Evolutionary conservation across 768 basidiomycete species (phyloP).

Genomic region (Plicaturopsis crispa): DNA sequence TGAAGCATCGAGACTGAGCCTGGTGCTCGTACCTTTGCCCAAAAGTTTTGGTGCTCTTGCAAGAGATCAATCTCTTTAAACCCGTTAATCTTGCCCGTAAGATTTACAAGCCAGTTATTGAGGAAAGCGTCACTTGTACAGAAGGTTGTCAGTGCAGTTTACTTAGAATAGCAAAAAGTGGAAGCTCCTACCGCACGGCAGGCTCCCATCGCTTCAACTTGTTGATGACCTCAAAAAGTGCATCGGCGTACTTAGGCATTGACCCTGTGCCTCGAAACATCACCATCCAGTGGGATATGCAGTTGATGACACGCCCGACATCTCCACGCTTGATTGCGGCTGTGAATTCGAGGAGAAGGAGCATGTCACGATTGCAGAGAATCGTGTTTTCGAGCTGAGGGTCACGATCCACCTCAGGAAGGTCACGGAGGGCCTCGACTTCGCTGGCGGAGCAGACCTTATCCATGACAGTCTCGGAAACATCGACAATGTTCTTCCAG

Average conservation of each 20-base stretch:
- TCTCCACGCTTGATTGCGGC: slow-evolving; percentile 10
- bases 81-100: slow-evolving; percentile 16
- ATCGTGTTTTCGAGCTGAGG: slow-evolving; percentile 7
- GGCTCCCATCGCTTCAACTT: slow-evolving; percentile 3
- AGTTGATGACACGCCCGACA: slow-evolving; percentile 9
- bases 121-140: slow-evolving; percentile 14
- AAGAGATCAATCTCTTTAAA: slow-evolving; percentile 23
- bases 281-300: slow-evolving; percentile 9
- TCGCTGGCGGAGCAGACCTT: slow-evolving; percentile 4
- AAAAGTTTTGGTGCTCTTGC: slow-evolving; percentile 27
- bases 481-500: not conserved
- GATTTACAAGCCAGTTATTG: slow-evolving; percentile 27
- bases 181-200: not conserved
- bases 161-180: no score
- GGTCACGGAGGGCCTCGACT: slow-evolving; percentile 2
- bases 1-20: no score
- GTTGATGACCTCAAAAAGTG: slow-evolving; percentile 4
- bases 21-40: slow-evolving; percentile 21
- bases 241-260: slow-evolving; percentile 12
- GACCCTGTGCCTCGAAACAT: slow-evolving; percentile 9
- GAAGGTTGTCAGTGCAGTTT: no score
- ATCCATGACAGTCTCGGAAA: not conserved
- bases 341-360: slow-evolving; percentile 6
- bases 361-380: slow-evolving; percentile 11
- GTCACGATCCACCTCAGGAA: slow-evolving; percentile 2